Evolutionary conservation across 1,139 yeast species (phyloP).

Genomic region (Kodamaea plutei): DNA sequence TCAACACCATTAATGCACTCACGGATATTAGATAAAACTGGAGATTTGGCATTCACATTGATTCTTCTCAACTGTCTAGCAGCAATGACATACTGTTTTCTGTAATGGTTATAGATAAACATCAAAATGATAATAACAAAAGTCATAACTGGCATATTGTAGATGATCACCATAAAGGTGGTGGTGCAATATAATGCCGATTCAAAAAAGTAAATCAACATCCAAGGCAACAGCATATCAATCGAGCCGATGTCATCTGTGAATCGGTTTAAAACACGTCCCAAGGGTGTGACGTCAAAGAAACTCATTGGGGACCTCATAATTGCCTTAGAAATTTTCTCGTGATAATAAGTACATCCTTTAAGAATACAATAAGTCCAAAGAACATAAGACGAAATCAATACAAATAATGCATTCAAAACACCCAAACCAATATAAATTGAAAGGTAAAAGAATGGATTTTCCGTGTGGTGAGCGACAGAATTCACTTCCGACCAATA

Average conservation of each 20-base stretch:
- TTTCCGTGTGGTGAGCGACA: too few species aligned
- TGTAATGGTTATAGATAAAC: slow-evolving; percentile 25
- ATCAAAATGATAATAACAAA: slow-evolving; percentile 21
- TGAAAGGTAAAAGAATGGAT: slow-evolving; percentile 22
- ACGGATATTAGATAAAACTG: slow-evolving; percentile 34
- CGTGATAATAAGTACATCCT: slow-evolving; percentile 34
- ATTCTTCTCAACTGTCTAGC: slow-evolving; percentile 37
- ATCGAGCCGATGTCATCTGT: slow-evolving; percentile 34
- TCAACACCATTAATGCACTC: slow-evolving; percentile 37
- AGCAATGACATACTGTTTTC: slow-evolving; percentile 31
- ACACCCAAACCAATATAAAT: slow-evolving; percentile 27
- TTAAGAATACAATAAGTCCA: slow-evolving; percentile 30
- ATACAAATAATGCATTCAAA: slow-evolving; percentile 23
- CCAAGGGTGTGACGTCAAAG: slow-evolving; percentile 41
- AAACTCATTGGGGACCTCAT: slow-evolving; percentile 42
- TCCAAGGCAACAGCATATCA: slow-evolving; percentile 33
- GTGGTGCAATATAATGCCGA: slow-evolving; percentile 18
- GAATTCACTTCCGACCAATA: slow-evolving; percentile 37
- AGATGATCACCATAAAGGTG: slow-evolving; percentile 24
- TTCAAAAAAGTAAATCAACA: slow-evolving; percentile 23
- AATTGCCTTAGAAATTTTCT: slow-evolving; percentile 33
- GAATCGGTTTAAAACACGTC: slow-evolving; percentile 38
- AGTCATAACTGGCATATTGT: slow-evolving; percentile 32
- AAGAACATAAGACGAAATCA: slow-evolving; percentile 26
- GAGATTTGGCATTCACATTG: slow-evolving; percentile 29